These are phyloP conservation scores for Hypoxylon fuscum DNA, from an alignment of 495 filamentous ascomycete genomes.

Conservation along the genomic window DNA sequence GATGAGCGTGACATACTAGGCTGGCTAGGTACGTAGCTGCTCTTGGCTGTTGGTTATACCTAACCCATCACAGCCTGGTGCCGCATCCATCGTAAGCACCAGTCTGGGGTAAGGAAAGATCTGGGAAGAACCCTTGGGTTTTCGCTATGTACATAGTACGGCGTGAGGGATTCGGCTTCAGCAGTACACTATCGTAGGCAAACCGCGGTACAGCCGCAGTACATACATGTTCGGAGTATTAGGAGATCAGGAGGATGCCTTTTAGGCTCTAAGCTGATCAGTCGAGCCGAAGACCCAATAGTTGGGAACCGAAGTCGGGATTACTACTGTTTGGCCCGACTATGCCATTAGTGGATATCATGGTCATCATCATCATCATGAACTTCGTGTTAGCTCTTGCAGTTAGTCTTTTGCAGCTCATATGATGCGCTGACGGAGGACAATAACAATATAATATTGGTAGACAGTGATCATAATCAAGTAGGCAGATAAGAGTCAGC, in stretches of 20 bases:
- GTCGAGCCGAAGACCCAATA: slow-evolving; percentile 9
- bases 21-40: slow-evolving; percentile 22
- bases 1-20: slow-evolving; percentile 20
- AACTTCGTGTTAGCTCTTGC: slow-evolving; percentile 23
- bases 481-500: slow-evolving; percentile 25
- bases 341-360: slow-evolving; percentile 15
- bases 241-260: slow-evolving; percentile 2
- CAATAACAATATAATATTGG: background rate
- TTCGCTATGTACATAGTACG: background rate
- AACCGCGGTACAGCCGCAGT: slow-evolving; percentile 29
- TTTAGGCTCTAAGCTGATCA: slow-evolving; percentile 17
- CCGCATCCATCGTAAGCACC: slow-evolving; percentile 42
- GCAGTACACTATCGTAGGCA: slow-evolving; percentile 1
- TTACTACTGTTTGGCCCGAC: slow-evolving; percentile 13
- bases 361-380: slow-evolving; percentile 13
- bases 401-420: slow-evolving; percentile 24
- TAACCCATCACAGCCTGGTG: slow-evolving; percentile 40
- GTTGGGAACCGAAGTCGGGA: slow-evolving; percentile 24
- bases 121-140: slow-evolving; percentile 25
- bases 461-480: slow-evolving; percentile 9
- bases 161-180: slow-evolving; percentile 27
- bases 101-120: slow-evolving; percentile 44
- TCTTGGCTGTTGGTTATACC: slow-evolving; percentile 38
- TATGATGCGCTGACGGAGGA: slow-evolving; percentile 37
- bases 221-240: slow-evolving; percentile 13